Percentiles rank a stretch among this genome's conserved stretches.
Conservation (phyloP, 2,329 filamentous ascomycete genomes). For the Cytospora mali region DNA sequence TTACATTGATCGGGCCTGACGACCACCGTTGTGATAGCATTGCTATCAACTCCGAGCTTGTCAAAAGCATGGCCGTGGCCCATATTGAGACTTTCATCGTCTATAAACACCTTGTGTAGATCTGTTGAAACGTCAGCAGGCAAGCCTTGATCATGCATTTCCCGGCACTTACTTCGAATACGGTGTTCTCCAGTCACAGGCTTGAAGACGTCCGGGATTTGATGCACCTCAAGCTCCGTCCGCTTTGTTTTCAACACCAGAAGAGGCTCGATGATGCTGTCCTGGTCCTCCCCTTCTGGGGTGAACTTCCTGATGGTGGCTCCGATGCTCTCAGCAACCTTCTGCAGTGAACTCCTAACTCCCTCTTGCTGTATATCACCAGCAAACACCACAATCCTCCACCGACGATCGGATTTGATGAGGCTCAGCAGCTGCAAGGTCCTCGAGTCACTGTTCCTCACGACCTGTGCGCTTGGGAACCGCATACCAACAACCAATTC, state of each 20-base stretch:
- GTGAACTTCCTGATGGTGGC: conserved; percentile 44
- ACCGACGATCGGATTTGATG: conserved; percentile 42
- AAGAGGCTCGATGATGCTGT: conserved; percentile 60
- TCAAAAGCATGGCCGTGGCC: conserved; percentile 62
- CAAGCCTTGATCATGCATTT: background rate
- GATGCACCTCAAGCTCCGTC: conserved; percentile 49
- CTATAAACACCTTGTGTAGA: conserved; percentile 60
- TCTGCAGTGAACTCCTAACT: background rate
- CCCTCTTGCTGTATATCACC: conserved; percentile 18
- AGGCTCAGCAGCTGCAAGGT: conserved; percentile 45
- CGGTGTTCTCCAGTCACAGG: conserved; percentile 58
- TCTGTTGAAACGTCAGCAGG: conserved; percentile 42
- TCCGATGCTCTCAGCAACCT: conserved; percentile 25
- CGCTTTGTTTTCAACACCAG: conserved; percentile 56
- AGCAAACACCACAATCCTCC: conserved; percentile 34
- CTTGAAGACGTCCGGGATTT: conserved; percentile 59
- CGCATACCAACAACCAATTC: conserved; percentile 25
- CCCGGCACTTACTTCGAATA: conserved; percentile 49
- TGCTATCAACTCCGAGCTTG: conserved; percentile 53
- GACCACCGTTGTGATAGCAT: conserved; percentile 51
- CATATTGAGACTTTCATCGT: conserved; percentile 57
- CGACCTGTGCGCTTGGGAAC: conserved; percentile 48
- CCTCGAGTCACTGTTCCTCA: conserved; percentile 56
- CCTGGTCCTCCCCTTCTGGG: conserved; percentile 44
- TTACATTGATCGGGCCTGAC: conserved; percentile 65